Percentiles rank a stretch among this genome's conserved stretches.
Evolutionary conservation across 805 yeast genomes (phyloP).

Genomic region (Zygoascus flipseniorum): DNA sequence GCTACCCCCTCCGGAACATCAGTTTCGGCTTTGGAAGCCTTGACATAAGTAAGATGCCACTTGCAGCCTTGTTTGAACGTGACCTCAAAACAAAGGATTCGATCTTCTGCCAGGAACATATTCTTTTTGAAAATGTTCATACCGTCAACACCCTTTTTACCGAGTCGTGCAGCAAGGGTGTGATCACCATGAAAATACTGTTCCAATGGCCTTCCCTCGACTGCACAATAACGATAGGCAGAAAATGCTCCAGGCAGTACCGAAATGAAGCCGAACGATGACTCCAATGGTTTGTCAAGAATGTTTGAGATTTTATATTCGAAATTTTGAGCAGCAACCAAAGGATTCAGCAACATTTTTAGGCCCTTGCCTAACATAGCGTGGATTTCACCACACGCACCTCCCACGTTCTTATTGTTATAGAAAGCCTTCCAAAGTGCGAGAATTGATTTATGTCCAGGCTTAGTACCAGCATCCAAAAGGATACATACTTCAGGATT

Average conservation of each 20-base stretch:
- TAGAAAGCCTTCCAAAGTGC: constrained; percentile 59
- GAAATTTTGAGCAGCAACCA: constrained; percentile 58
- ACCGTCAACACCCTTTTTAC: constrained; percentile 49
- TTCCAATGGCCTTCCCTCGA: constrained; percentile 55
- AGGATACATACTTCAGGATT: constrained; percentile 50
- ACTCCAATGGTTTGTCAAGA: constrained; percentile 58
- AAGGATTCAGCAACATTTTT: constrained; percentile 41
- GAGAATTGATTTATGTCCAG: constrained; percentile 46
- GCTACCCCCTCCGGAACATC: constrained; percentile 59
- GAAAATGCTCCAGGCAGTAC: constrained; percentile 66
- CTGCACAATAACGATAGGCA: constrained; percentile 52
- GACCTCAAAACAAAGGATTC: constrained; percentile 57
- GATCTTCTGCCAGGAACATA: constrained; percentile 64
- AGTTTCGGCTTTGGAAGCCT: constrained; percentile 56
- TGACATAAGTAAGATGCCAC: constrained; percentile 58
- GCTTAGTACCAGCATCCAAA: constrained; percentile 60
- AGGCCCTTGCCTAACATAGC: constrained; percentile 44
- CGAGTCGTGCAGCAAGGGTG: constrained; percentile 36
- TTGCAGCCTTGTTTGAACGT: constrained; percentile 48
- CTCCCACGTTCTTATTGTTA: constrained; percentile 50
- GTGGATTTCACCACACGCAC: constrained; percentile 66
- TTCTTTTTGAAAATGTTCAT: constrained; percentile 58
- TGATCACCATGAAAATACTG: constrained; percentile 62
- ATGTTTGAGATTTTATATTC: constrained; percentile 62
- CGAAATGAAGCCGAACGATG: constrained; percentile 54